These are phyloP conservation scores for Phaseolus coccineus DNA, from an alignment of 331 rosid genomes.

Conservation along the genomic window DNA sequence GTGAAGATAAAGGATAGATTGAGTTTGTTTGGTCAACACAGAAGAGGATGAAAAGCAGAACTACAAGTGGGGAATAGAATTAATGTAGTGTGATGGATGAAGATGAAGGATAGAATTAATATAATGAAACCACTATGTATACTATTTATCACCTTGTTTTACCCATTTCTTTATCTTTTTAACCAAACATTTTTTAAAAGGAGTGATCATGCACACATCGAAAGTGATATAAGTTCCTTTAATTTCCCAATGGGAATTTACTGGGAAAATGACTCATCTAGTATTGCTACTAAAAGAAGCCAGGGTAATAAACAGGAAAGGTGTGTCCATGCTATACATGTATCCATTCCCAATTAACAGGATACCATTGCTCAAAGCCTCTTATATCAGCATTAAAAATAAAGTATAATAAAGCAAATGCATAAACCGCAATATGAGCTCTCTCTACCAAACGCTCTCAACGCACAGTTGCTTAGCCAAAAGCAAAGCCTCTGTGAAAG, in stretches of 20 bases:
- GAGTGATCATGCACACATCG: conserved; percentile 9
- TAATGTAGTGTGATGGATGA: too few species aligned
- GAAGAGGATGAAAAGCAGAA: too few species aligned
- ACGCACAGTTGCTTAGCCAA: conserved; percentile 19
- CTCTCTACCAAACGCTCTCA: conserved; percentile 46
- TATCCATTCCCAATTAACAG: conserved; percentile 36
- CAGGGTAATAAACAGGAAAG: conserved; percentile 21
- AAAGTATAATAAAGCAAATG: conserved; percentile 30
- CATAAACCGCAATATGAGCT: conserved; percentile 38
- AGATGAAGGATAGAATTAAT: too few species aligned
- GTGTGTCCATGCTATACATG: conserved; percentile 1
- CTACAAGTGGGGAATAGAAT: too few species aligned
- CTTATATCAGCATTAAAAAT: conserved; percentile 34
- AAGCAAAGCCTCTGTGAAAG: conserved; percentile 29
- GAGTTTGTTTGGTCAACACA: too few species aligned
- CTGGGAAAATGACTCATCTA: conserved; percentile 34
- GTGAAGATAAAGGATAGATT: too few species aligned
- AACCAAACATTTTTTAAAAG: neutral
- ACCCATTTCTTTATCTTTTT: too few species aligned
- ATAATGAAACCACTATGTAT: too few species aligned
- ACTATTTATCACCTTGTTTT: too few species aligned
- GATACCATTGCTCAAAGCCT: conserved; percentile 23
- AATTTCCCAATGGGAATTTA: conserved; percentile 2
- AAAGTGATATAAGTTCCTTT: neutral
- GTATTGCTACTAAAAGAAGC: conserved; percentile 8